A percentile compares a stretch with the other conserved stretches of the same genome.
These are phyloP conservation scores for Beta macrorhiza DNA, from an alignment of 179 eudicot genomes.

Conservation along the genomic window DNA sequence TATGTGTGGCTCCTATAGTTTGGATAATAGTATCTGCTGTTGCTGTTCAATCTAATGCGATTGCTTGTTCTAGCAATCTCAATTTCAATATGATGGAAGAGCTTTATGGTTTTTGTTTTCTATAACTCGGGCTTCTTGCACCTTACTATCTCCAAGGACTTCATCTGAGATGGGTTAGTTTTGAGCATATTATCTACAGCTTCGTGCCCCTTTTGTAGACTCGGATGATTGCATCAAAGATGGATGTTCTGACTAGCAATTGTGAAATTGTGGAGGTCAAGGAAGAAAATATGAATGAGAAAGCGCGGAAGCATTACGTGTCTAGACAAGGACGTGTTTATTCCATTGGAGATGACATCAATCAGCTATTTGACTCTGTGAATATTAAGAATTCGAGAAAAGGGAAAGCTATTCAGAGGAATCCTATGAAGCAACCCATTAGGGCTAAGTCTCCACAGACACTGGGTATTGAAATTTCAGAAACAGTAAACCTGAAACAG, in stretches of 20 bases:
- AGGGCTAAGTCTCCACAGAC: conserved; percentile 45
- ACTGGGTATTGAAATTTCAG: conserved; percentile 62
- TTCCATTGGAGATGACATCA: conserved; percentile 68
- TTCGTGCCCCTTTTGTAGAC: conserved; percentile 2
- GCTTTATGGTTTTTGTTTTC: conserved; percentile 1
- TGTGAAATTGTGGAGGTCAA: conserved; percentile 53
- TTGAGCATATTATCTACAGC: conserved; percentile 18
- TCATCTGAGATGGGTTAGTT: conserved; percentile 32
- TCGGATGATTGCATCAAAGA: conserved; percentile 25
- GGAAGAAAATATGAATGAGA: conserved; percentile 40
- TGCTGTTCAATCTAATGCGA: not conserved
- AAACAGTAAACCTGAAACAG: conserved; percentile 66
- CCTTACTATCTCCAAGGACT: conserved; percentile 21
- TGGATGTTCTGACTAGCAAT: conserved; percentile 35
- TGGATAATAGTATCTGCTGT: conserved; percentile 6
- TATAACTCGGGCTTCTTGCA: conserved; percentile 1
- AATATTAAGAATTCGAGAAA: conserved; percentile 42
- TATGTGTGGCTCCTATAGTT: not conserved
- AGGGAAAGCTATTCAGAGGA: conserved; percentile 44
- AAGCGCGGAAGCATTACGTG: conserved; percentile 30
- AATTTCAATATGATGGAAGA: conserved; percentile 21
- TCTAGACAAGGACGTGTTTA: conserved; percentile 40
- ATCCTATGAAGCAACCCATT: conserved; percentile 70
- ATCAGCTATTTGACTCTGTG: conserved; percentile 66
- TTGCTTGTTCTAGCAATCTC: conserved; percentile 3